Conservation (phyloP, 106 monocot genomes). For the Alisma plantagoaquatica region DNA sequence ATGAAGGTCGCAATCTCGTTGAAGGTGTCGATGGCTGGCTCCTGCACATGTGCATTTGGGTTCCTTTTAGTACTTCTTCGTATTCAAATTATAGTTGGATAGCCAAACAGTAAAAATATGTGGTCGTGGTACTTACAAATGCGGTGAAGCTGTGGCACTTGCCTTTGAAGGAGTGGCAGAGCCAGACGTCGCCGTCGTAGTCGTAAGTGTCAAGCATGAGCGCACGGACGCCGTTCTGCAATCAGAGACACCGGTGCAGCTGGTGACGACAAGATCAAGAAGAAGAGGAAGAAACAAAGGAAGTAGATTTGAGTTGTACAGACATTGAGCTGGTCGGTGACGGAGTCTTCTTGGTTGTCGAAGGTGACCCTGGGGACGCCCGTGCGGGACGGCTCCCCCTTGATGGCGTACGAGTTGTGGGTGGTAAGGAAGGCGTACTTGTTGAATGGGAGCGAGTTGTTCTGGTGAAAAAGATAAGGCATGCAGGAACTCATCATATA, state of each 20-base stretch:
- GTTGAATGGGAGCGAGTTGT: slow-evolving; percentile 78
- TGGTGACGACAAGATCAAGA: neutral
- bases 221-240: slow-evolving; percentile 61
- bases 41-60: slow-evolving; percentile 13
- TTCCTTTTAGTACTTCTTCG: neutral
- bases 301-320: neutral
- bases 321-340: slow-evolving; percentile 72
- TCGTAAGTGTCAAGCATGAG: slow-evolving; percentile 87
- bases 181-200: slow-evolving; percentile 59
- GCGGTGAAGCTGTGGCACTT: slow-evolving; percentile 62
- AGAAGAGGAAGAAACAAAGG: too few relatives aligned
- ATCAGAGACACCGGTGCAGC: slow-evolving; percentile 1
- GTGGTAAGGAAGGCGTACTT: slow-evolving; percentile 86
- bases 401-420: slow-evolving; percentile 77
- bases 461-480: slow-evolving; percentile 19
- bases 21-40: slow-evolving; percentile 59
- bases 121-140: slow-evolving; percentile 50
- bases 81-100: too few relatives aligned
- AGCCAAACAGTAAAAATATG: neutral
- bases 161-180: slow-evolving; percentile 71
- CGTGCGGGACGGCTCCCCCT: slow-evolving; percentile 57
- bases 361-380: slow-evolving; percentile 51
- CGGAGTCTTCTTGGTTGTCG: slow-evolving; percentile 67
- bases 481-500: neutral
- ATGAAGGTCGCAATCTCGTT: slow-evolving; percentile 66